A percentile compares a stretch with the other conserved stretches of the same genome.
Conservation (phyloP, 108 stramenopile species). For the Nitzschia sp. region DNA sequence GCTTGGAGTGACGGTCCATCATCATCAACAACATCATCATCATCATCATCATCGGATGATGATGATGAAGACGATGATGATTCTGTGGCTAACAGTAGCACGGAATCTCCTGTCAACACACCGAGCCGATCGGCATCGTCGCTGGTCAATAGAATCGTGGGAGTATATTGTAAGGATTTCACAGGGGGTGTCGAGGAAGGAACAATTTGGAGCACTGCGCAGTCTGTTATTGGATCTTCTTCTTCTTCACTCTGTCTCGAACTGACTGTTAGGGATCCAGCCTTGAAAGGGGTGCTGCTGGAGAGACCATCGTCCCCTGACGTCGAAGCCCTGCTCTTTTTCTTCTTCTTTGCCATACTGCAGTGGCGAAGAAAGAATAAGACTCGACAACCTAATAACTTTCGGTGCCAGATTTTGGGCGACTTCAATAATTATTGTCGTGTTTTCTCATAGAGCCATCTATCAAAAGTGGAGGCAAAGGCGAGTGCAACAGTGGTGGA, state of each 20-base stretch:
- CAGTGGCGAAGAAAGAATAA: too few relatives aligned
- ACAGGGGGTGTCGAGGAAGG: constrained; percentile 4
- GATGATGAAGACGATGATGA: too few relatives aligned
- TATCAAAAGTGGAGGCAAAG: too few relatives aligned
- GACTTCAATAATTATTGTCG: too few relatives aligned
- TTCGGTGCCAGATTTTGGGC: too few relatives aligned
- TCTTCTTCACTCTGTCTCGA: not conserved
- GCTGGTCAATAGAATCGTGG: constrained; percentile 16
- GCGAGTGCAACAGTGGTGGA: too few relatives aligned
- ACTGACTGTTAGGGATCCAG: not conserved
- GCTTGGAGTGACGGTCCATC: not conserved
- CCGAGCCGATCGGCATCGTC: constrained; percentile 29
- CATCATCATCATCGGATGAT: too few relatives aligned
- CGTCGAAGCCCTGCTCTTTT: constrained; percentile 34
- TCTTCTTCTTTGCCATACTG: constrained; percentile 41
- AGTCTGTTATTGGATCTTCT: not conserved
- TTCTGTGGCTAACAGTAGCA: constrained; percentile 17
- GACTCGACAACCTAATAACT: too few relatives aligned
- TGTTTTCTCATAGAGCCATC: too few relatives aligned
- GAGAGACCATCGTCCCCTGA: not conserved
- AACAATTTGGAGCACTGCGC: not conserved
- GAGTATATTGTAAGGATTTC: constrained; percentile 20
- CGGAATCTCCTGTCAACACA: constrained; percentile 17
- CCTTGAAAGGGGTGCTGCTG: not conserved
- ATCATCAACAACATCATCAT: too few relatives aligned